Percentiles rank a stretch among this genome's conserved stretches.
These are phyloP conservation scores for Eucalyptus sp. DNA, from an alignment of 345 rosid species.

Conservation along the genomic window DNA sequence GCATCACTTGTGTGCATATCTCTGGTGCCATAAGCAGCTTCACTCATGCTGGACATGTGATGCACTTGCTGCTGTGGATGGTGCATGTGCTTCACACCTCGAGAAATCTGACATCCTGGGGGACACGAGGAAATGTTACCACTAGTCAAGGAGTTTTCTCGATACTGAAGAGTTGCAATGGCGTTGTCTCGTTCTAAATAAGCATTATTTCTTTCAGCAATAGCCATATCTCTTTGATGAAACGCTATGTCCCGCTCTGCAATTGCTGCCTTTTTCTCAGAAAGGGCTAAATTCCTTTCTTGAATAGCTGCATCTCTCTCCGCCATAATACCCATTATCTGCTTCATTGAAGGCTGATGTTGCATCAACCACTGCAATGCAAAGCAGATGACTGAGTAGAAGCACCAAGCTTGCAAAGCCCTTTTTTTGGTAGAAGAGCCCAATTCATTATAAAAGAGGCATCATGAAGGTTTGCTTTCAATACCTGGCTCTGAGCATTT, in stretches of 20 bases:
- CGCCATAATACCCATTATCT: slow-evolving; percentile 92
- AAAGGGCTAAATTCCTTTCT: slow-evolving; percentile 79
- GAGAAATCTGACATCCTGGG: slow-evolving; percentile 72
- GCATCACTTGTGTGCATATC: slow-evolving; percentile 45
- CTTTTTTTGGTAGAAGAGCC: not conserved
- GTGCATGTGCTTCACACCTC: slow-evolving; percentile 80
- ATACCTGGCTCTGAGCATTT: slow-evolving; percentile 78
- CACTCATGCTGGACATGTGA: slow-evolving; percentile 40
- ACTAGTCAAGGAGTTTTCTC: slow-evolving; percentile 54
- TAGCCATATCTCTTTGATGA: slow-evolving; percentile 89
- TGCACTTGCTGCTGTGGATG: slow-evolving; percentile 64
- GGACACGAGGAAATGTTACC: slow-evolving; percentile 52
- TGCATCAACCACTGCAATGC: slow-evolving; percentile 81
- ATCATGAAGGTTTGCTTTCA: not conserved
- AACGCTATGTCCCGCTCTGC: slow-evolving; percentile 93
- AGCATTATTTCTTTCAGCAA: slow-evolving; percentile 89
- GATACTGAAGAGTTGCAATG: slow-evolving; percentile 71
- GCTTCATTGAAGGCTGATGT: slow-evolving; percentile 98
- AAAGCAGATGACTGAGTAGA: not conserved
- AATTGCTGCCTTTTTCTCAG: slow-evolving; percentile 87
- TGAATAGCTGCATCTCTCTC: slow-evolving; percentile 95
- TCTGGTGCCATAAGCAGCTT: slow-evolving; percentile 41
- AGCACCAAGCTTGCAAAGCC: not conserved
- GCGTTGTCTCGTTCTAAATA: slow-evolving; percentile 82
- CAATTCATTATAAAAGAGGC: not conserved